Percentiles rank a stretch among this genome's conserved stretches.
Evolutionary conservation across 2,329 filamentous ascomycete genomes (phyloP).

Genomic region (Coleophoma crateriformis): DNA sequence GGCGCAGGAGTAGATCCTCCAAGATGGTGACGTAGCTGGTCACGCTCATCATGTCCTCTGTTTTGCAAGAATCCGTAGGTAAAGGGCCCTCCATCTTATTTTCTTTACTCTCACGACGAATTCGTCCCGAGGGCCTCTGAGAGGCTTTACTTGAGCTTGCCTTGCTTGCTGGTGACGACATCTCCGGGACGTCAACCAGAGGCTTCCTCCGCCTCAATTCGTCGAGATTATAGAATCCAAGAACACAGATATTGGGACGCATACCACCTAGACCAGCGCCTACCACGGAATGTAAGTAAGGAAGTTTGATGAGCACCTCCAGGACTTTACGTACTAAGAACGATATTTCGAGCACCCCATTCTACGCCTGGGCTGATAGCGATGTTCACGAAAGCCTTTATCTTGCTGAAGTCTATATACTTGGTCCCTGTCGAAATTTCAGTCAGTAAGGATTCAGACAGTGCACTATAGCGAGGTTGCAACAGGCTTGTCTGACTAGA

Average conservation of each 20-base stretch:
- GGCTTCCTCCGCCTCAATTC: conserved; percentile 61
- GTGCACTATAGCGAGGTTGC: too few species aligned
- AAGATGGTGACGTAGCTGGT: conserved; percentile 76
- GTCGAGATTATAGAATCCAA: conserved; percentile 76
- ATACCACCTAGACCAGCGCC: conserved; percentile 75
- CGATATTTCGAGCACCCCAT: conserved; percentile 80
- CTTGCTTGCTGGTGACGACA: conserved; percentile 30
- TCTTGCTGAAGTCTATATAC: conserved; percentile 79
- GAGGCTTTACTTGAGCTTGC: conserved; percentile 21
- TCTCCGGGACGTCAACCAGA: conserved; percentile 49
- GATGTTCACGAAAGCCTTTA: conserved; percentile 87
- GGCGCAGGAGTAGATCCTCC: conserved; percentile 71
- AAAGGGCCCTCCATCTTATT: conserved; percentile 52
- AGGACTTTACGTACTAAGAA: conserved; percentile 46
- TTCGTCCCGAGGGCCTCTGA: conserved; percentile 28
- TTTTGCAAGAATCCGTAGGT: conserved; percentile 65
- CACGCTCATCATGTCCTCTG: conserved; percentile 62
- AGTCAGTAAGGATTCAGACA: too few species aligned
- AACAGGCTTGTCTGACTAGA: too few species aligned
- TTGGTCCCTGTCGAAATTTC: conserved; percentile 52
- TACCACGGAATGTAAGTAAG: too few species aligned
- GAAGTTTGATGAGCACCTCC: too few species aligned
- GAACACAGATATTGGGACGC: conserved; percentile 80
- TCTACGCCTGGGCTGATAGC: conserved; percentile 76
- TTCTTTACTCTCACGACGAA: conserved; percentile 48